These are phyloP conservation scores for Kodamaea ohmeri DNA, from an alignment of 1,139 yeast species.

Conservation along the genomic window DNA sequence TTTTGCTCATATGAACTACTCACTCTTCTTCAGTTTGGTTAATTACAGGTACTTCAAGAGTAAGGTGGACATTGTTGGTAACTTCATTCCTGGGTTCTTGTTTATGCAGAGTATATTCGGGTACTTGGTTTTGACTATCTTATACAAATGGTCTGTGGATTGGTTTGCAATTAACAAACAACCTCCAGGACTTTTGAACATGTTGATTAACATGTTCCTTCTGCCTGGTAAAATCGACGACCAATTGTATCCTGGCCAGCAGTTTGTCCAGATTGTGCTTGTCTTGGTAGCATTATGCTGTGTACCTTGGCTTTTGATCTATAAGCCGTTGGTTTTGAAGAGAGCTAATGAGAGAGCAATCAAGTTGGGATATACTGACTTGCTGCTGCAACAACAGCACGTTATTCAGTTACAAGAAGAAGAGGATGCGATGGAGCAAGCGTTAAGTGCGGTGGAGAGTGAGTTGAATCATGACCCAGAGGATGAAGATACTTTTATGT, in stretches of 20 bases:
- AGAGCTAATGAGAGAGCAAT: conserved; percentile 21
- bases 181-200: conserved; percentile 91
- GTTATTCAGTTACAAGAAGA: conserved; percentile 29
- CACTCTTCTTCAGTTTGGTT: conserved; percentile 78
- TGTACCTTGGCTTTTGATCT: conserved; percentile 89
- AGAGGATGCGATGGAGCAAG: conserved; percentile 34
- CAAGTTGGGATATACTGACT: conserved; percentile 35
- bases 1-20: conserved; percentile 89
- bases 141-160: conserved; percentile 93
- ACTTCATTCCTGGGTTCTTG: conserved; percentile 87
- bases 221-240: conserved; percentile 90
- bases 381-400: conserved; percentile 35
- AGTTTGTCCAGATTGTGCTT: conserved; percentile 68
- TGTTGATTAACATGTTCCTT: conserved; percentile 94
- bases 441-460: conserved; percentile 19
- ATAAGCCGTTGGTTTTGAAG: conserved; percentile 75
- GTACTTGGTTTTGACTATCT: conserved; percentile 74
- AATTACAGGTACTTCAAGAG: conserved; percentile 74
- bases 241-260: conserved; percentile 80
- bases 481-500: conserved; percentile 33
- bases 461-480: conserved; percentile 16
- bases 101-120: conserved; percentile 98
- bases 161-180: conserved; percentile 75
- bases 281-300: conserved; percentile 79
- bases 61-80: conserved; percentile 82